These are phyloP conservation scores for Akanthomyces lecanii DNA, from an alignment of 2,329 filamentous ascomycete species.

Conservation along the genomic window DNA sequence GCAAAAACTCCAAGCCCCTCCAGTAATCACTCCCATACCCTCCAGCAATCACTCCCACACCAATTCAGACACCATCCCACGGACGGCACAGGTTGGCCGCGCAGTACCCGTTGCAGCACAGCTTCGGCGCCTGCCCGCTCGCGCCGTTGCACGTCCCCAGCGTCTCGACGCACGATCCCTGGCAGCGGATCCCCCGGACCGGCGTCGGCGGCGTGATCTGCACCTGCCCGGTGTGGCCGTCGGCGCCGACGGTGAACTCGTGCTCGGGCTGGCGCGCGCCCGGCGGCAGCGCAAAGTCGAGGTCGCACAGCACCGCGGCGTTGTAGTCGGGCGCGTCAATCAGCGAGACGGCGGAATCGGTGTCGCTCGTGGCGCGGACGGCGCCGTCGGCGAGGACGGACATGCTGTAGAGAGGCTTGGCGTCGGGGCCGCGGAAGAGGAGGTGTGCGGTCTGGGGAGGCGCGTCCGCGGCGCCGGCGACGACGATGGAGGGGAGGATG, in stretches of 20 bases:
- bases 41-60: no score
- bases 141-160: constrained; percentile 35
- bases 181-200: constrained; percentile 39
- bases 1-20: no score
- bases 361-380: constrained; percentile 37
- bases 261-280: constrained; percentile 26
- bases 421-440: constrained; percentile 40
- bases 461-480: constrained; percentile 24
- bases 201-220: constrained; percentile 42
- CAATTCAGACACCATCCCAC: constrained; percentile 25
- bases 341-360: constrained; percentile 34
- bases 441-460: constrained; percentile 37
- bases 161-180: constrained; percentile 38
- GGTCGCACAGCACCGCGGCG: constrained; percentile 39
- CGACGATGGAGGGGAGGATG: constrained; percentile 5
- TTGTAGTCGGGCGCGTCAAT: constrained; percentile 43
- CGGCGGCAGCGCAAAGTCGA: constrained; percentile 25
- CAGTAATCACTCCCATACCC: no score
- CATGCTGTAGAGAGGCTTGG: constrained; percentile 34
- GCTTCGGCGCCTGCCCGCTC: constrained; percentile 33
- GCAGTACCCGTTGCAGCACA: constrained; percentile 43
- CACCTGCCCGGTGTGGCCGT: constrained; percentile 36
- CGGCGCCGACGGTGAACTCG: constrained; percentile 22
- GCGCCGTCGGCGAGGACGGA: constrained; percentile 40
- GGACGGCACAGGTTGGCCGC: constrained; percentile 39